Base-by-base conservation (phyloP, 257 asterid genomes). In the Knoxia roxburghii region DNA sequence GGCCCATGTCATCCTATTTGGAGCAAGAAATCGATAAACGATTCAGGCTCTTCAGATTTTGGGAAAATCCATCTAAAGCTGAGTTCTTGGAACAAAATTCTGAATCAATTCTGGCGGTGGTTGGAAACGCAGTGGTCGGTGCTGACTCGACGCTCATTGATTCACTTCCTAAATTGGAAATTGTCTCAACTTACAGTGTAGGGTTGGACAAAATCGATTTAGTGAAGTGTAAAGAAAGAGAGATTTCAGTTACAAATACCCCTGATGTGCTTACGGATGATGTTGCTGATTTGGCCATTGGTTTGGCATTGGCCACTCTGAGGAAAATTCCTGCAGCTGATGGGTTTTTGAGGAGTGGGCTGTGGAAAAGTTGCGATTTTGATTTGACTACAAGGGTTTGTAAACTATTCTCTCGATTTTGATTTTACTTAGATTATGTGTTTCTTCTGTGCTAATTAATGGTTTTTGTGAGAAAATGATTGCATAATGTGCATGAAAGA, bases 221-320 rank as follows among this genome's bases (percentile, higher is more conserved):
- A 79, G 67, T 20, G 0, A 84, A 82, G 74, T 90, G 97, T 39
- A 76, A 51, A 73, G 89, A 85, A 74, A 83, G 81, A 45, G 88
- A 95, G 43, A 86, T 90, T 82, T 79, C 75, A 74, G 95, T 90
- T 53, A 82, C 93, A 40, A 85, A 90, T 73, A 88, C 96, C 2
- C 97, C 97, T n/a, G 89, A 90, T 68, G 97, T 90, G 78, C 81
- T 88, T 43, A 86, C 97, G 0, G 89, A 76, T 37, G 95, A 86
- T 72, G 96, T 90, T 52, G 92, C 97, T 17, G 96, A 86, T 74
- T 61, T 76, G 70, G 87, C 87, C 52, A 72, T 86, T 64, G 60
- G 79, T 24, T 71, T 83, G 73, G 69, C 79, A 11, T 62, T 86
- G 73, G 87, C 89, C 13, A 78, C 83, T 46, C 37, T 71, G 76